Percentiles rank a stretch among this genome's conserved stretches.
Conservation (phyloP, 75 land plant genomes). For the Picea sitchensis region DNA sequence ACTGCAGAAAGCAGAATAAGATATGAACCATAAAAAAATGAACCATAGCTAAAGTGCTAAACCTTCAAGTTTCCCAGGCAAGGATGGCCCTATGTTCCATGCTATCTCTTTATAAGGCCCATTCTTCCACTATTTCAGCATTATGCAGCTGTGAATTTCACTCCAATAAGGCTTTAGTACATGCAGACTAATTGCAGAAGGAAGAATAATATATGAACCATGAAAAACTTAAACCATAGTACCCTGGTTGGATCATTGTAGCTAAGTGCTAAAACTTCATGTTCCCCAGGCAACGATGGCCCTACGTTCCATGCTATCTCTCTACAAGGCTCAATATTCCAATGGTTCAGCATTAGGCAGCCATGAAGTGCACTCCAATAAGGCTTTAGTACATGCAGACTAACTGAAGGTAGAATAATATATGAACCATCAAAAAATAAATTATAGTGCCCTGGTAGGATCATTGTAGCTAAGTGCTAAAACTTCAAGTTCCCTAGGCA, state of each 20-base stretch:
- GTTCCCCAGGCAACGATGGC: too few relatives aligned
- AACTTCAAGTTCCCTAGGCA: too few relatives aligned
- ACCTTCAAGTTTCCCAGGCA: too few relatives aligned
- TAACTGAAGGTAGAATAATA: neutral
- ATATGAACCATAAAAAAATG: neutral
- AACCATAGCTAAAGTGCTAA: neutral
- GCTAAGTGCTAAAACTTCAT: too few relatives aligned
- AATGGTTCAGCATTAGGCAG: neutral
- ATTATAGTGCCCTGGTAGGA: neutral
- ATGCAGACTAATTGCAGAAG: neutral
- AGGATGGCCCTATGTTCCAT: too few relatives aligned
- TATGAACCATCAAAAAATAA: neutral
- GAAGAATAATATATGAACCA: neutral
- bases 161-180: neutral
- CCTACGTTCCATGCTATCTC: too few relatives aligned
- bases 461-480: too few relatives aligned
- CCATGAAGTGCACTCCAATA: neutral
- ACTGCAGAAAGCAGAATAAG: neutral
- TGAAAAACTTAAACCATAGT: neutral
- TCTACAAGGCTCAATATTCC: too few relatives aligned
- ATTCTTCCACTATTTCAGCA: too few relatives aligned
- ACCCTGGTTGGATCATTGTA: neutral
- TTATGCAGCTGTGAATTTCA: neutral
- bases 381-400: neutral
- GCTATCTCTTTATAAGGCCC: too few relatives aligned